Base-by-base conservation (phyloP, 2,329 filamentous ascomycete species). In the Biscogniauxia mediterranea region DNA sequence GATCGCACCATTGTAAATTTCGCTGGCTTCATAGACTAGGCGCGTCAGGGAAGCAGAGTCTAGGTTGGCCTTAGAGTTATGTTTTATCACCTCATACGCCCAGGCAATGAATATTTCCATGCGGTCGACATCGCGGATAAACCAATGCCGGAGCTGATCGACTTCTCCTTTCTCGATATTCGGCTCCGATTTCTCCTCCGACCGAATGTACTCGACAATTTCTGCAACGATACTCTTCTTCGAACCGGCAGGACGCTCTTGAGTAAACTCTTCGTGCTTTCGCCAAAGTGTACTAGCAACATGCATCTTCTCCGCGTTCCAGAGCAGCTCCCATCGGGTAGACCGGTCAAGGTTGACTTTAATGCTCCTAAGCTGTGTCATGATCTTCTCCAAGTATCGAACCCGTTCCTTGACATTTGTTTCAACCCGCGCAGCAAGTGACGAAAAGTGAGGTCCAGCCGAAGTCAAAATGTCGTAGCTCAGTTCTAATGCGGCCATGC, bases 221-320 rank as follows among this genome's bases (percentile, higher is more conserved):
- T 91, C 88, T 13, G 87, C 85, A 58, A 96, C 81, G 57, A 96
- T 81, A 3, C 88, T 89, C 71, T 87, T 87, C 70, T 89, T 87
- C 51, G 86, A 81, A 46, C 85, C 84, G 19, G 81, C 80, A 15
- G 85, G 79, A 9, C 85, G 84, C 56, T 80, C 81, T 56, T 84
- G 81, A 7, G 88, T 81, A 56, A 89, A 89, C 7, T 81, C 79
- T 71, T 97, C 91, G 70, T 96, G 92, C 57, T 86, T 82, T 64
- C 87, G 88, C 93, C 94, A 98, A 46, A 98, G 82, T 53, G 87
- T 82, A 62, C 85, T 83, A 19, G 92, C 92, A 42, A 93, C 91
- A 52, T 89, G 87, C 78, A 98, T 84, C 76, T 93, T 97, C 75
- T 99, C 95, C 0, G 94, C 94, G 70, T 94, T 88, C 81, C 88